Percentiles rank a stretch among this genome's conserved stretches.
Evolutionary conservation across 163 green algal genomes (phyloP).

Genomic region (Prototheca stagnorum): DNA sequence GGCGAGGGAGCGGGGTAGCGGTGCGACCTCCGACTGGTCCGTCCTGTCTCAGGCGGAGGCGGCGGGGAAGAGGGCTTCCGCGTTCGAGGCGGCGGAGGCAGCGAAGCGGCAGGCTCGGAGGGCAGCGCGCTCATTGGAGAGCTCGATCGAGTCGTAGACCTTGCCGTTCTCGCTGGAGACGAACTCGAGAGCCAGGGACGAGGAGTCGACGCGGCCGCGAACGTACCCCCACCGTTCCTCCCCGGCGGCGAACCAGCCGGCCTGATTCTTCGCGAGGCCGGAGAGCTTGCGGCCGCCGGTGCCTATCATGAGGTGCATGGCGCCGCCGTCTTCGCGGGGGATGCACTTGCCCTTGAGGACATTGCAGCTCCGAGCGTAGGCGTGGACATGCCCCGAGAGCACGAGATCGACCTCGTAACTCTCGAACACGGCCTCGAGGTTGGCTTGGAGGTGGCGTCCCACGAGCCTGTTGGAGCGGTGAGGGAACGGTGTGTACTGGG

Average conservation of each 20-base stretch:
- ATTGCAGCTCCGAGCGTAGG: slow-evolving; percentile 38
- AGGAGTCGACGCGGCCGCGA: too few species aligned
- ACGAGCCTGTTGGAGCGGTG: slow-evolving; percentile 45
- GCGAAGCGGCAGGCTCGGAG: too few species aligned
- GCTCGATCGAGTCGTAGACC: slow-evolving; percentile 3
- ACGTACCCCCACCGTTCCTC: slow-evolving; percentile 13
- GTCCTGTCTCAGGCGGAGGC: too few species aligned
- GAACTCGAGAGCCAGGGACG: slow-evolving; percentile 7
- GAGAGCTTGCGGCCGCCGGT: slow-evolving; percentile 32
- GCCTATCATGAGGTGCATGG: slow-evolving; percentile 29
- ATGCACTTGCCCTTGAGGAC: slow-evolving; percentile 17
- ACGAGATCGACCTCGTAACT: slow-evolving; percentile 39
- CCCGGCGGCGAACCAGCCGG: slow-evolving; percentile 17
- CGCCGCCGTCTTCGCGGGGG: slow-evolving; percentile 13
- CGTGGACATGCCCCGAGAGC: slow-evolving; percentile 46
- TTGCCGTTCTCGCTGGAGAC: neutral
- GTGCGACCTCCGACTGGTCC: too few species aligned
- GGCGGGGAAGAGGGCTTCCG: too few species aligned
- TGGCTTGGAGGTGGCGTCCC: slow-evolving; percentile 9
- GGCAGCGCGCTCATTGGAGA: slow-evolving; percentile 7
- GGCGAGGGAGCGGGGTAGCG: too few species aligned
- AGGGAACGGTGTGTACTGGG: slow-evolving; percentile 47
- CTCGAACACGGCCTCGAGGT: slow-evolving; percentile 33
- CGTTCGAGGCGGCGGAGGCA: too few species aligned
- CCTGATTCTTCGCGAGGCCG: slow-evolving; percentile 12